A percentile compares a stretch with the other conserved stretches of the same genome.
Evolutionary conservation across 164 flowering plant genomes (phyloP).

Genomic region (Kalanchoe fedtschenkoi): DNA sequence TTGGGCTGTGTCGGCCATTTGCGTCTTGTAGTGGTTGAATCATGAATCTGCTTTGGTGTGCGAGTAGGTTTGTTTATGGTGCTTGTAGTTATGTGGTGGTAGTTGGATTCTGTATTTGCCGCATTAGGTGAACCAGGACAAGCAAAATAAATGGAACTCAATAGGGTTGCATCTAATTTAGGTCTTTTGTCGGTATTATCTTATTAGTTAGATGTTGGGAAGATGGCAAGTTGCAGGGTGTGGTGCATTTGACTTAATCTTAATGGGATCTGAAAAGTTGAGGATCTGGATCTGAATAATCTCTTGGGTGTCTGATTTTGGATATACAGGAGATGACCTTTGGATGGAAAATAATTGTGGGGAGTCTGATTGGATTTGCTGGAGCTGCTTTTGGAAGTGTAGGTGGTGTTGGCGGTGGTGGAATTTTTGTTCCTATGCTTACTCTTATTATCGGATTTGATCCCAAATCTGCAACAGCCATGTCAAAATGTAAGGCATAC

Average conservation of each 20-base stretch:
- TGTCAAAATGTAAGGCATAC: slow-evolving; percentile 1
- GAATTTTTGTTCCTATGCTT: slow-evolving; percentile 1
- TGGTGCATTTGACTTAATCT: not conserved
- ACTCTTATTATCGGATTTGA: slow-evolving; percentile 1
- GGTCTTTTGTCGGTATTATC: not conserved
- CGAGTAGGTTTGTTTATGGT: not conserved
- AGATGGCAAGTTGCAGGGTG: not conserved
- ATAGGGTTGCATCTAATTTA: not conserved
- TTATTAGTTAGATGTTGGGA: not conserved
- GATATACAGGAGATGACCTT: not conserved
- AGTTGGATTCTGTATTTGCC: not conserved
- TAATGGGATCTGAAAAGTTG: not conserved
- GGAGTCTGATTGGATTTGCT: slow-evolving; percentile 1
- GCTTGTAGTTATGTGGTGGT: not conserved
- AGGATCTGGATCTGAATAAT: not conserved
- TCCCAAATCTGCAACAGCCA: slow-evolving; percentile 3
- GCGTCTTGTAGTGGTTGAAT: not conserved
- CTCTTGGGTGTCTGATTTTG: not conserved
- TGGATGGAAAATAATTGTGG: slow-evolving; percentile 3
- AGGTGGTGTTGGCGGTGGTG: slow-evolving; percentile 1
- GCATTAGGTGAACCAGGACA: not conserved
- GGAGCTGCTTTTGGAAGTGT: slow-evolving; percentile 7
- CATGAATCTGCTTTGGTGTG: not conserved
- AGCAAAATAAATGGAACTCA: not conserved
- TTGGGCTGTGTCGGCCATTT: not conserved